phyloP scores from a whole-genome alignment of 78 protist genomes.

The Isochrysis galbana region DNA sequence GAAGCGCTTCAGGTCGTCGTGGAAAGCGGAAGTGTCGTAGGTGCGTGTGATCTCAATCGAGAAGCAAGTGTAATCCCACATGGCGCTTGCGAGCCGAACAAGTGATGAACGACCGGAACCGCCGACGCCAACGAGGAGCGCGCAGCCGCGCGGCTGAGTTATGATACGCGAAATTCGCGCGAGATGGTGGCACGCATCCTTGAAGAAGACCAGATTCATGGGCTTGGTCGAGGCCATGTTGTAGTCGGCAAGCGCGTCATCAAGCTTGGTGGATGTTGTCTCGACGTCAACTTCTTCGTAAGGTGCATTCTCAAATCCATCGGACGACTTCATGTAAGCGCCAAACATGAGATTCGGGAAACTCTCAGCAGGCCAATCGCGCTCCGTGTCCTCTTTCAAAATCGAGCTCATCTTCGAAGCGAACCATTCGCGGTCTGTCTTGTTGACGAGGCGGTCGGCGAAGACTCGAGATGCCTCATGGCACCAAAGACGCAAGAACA shows the following conservation, averaged over 20 bases:
- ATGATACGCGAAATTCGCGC: slow-evolving; percentile 59
- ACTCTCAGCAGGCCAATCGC: background rate
- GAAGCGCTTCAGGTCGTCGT: slow-evolving; percentile 49
- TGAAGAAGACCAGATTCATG: slow-evolving; percentile 77
- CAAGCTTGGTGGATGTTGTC: background rate
- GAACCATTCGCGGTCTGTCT: slow-evolving; percentile 46
- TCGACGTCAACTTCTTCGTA: background rate
- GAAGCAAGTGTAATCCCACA: slow-evolving; percentile 25
- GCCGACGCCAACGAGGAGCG: slow-evolving; percentile 77
- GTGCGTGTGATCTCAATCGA: slow-evolving; percentile 47
- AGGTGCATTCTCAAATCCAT: background rate
- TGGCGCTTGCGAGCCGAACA: slow-evolving; percentile 52
- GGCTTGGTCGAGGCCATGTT: slow-evolving; percentile 41
- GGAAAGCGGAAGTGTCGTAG: slow-evolving; percentile 54
- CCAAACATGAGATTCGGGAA: slow-evolving; percentile 45
- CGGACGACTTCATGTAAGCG: slow-evolving; percentile 29
- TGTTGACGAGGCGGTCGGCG: slow-evolving; percentile 56
- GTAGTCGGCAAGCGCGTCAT: slow-evolving; percentile 28
- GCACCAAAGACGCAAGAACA: slow-evolving; percentile 55
- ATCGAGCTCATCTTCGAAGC: background rate
- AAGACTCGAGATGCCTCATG: slow-evolving; percentile 61
- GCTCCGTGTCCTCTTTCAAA: background rate
- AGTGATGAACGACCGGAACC: slow-evolving; percentile 72
- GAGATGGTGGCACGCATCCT: slow-evolving; percentile 66
- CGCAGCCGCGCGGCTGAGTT: slow-evolving; percentile 73